Conservation (phyloP, 2,329 filamentous ascomycete species). For the Gnomoniopsis smithogilvyi region DNA sequence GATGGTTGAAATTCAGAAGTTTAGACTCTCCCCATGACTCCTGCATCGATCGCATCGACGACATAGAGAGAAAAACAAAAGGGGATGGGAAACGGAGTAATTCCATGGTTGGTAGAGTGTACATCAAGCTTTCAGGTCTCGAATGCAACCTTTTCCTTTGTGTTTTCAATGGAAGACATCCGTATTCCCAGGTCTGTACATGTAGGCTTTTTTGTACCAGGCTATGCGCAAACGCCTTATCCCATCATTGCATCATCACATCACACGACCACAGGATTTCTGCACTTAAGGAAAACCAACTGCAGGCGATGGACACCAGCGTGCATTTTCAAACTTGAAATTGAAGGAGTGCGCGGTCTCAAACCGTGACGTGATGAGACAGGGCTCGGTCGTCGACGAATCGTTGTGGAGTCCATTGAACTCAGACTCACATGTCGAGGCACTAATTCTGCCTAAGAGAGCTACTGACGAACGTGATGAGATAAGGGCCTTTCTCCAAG, state of each 20-base stretch:
- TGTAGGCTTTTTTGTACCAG: not conserved
- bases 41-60: conserved; percentile 18
- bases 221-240: not conserved
- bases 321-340: too few species aligned
- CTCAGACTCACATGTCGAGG: too few species aligned
- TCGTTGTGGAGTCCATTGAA: too few species aligned
- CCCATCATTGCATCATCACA: not conserved
- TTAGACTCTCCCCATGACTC: conserved; percentile 16
- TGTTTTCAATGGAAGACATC: not conserved
- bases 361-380: too few species aligned
- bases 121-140: conserved; percentile 33
- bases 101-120: conserved; percentile 37
- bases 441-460: too few species aligned
- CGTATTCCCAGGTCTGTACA: not conserved
- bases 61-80: conserved; percentile 13
- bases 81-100: conserved; percentile 22
- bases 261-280: too few species aligned
- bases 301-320: too few species aligned
- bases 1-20: conserved; percentile 22
- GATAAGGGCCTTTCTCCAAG: too few species aligned
- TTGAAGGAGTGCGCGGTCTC: too few species aligned
- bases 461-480: too few species aligned
- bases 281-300: too few species aligned
- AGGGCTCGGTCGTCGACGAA: too few species aligned
- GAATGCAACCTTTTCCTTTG: conserved; percentile 17